Base-by-base conservation (phyloP, 345 rosid genomes). In the Salix exigua region DNA sequence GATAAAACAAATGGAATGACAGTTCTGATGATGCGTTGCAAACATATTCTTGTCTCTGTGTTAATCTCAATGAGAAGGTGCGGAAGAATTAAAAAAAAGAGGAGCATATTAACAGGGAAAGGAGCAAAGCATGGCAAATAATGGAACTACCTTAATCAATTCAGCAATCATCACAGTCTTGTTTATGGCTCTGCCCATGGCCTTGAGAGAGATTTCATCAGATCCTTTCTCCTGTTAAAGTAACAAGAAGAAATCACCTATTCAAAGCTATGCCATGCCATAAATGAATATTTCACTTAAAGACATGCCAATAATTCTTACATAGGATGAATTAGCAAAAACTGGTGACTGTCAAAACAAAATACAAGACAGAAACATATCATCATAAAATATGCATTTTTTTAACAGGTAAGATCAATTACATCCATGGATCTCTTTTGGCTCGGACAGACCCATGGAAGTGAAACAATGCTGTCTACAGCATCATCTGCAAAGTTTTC, bases 121-220 rank as follows among this genome's bases (percentile, higher is more conserved):
- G 61, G 23, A 46, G 26, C 35, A 65, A 65, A 30, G 44, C 30
- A 25, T 26, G 48, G 11, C 17, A 31, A 17, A 37, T 13, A 8
- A 48, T 13, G 23, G 28, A 31, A 16, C 9, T 60, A 86, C 94
- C 94, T 90, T 90, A 74, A 90, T 86, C 63, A 90, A 81, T 81
- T 90, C 94, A 4, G 85, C 89, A 75, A 90, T 88, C 85, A 84
- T 85, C 64, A 90, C 94, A 77, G 91, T 90, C 88, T 90, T 90
- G 83, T 85, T 90, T 70, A 90, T 90, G 62, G 94, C 94, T 83
- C 91, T 90, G 73, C 94, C 94, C 91, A 88, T 90, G n/a, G 94
- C 94, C 78, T 88, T 90, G 81, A 88, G 89, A 46, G 82, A 86
- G 71, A 90, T 88, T 79, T 88, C 92, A 73, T 16, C 81, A 19